These are phyloP conservation scores for Nemania sp. DNA, from an alignment of 2,329 filamentous ascomycete genomes.

Conservation along the genomic window DNA sequence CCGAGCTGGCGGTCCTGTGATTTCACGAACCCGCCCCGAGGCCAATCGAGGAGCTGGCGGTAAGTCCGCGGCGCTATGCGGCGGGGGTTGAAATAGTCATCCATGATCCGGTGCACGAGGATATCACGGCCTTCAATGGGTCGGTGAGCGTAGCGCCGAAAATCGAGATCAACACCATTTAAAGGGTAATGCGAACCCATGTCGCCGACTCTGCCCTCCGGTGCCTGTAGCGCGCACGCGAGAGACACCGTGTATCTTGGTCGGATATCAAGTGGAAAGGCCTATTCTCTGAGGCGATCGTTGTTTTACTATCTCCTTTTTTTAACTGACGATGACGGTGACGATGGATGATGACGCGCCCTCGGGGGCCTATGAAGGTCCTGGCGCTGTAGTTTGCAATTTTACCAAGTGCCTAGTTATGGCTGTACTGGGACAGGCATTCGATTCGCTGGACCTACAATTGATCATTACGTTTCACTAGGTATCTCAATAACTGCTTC, in stretches of 20 bases:
- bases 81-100: conserved; percentile 37
- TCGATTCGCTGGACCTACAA: too few species aligned
- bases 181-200: conserved; percentile 42
- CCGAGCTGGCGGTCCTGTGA: conserved; percentile 32
- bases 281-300: not conserved
- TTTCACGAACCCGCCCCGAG: conserved; percentile 24
- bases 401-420: too few species aligned
- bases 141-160: conserved; percentile 42
- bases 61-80: conserved; percentile 26
- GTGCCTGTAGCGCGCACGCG: not conserved
- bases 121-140: conserved; percentile 40
- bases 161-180: conserved; percentile 41
- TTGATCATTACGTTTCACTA: too few species aligned
- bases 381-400: too few species aligned
- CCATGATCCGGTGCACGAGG: conserved; percentile 41
- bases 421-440: too few species aligned
- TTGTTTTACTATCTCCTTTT: too few species aligned
- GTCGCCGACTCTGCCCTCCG: not conserved
- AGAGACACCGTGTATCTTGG: not conserved
- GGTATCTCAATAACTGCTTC: too few species aligned
- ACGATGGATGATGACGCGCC: too few species aligned
- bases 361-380: too few species aligned
- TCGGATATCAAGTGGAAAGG: not conserved
- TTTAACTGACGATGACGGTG: too few species aligned
- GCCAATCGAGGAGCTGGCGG: not conserved